phyloP scores from a whole-genome alignment of 2,329 filamentous ascomycete genomes.

The Alternaria tenuissima region DNA sequence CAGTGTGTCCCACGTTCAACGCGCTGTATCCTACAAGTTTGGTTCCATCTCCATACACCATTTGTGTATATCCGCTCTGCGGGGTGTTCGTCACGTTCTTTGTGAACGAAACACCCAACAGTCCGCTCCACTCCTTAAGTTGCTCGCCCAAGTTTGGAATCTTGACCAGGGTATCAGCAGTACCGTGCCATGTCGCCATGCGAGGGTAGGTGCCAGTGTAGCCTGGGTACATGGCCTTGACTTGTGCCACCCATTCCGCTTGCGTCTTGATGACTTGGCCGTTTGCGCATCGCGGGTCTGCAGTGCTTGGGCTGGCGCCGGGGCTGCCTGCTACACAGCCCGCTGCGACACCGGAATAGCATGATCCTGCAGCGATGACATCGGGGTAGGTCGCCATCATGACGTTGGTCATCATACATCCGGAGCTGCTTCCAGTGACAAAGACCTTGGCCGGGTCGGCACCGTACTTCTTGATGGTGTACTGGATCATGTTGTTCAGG shows the following conservation, averaged over 20 bases:
- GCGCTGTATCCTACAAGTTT: conserved; percentile 36
- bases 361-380: conserved; percentile 35
- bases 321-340: conserved; percentile 55
- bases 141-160: conserved; percentile 37
- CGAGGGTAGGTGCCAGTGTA: conserved; percentile 48
- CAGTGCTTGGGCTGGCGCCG: conserved; percentile 25
- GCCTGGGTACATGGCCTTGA: conserved; percentile 47
- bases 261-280: neutral
- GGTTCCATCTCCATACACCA: conserved; percentile 38
- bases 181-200: conserved; percentile 50
- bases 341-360: conserved; percentile 39
- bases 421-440: conserved; percentile 36
- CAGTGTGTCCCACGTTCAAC: conserved; percentile 36
- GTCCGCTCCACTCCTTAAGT: conserved; percentile 41
- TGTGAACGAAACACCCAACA: conserved; percentile 28
- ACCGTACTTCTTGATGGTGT: conserved; percentile 60
- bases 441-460: conserved; percentile 61
- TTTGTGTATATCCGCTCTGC: conserved; percentile 32
- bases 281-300: conserved; percentile 19
- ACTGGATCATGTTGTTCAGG: conserved; percentile 67
- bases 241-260: conserved; percentile 23
- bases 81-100: conserved; percentile 32
- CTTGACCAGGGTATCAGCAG: conserved; percentile 42
- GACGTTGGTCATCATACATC: conserved; percentile 47
- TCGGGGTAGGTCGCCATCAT: conserved; percentile 40